phyloP scores from a whole-genome alignment of 768 basidiomycete species.

The Lanmaoa pseudosensibilis region DNA sequence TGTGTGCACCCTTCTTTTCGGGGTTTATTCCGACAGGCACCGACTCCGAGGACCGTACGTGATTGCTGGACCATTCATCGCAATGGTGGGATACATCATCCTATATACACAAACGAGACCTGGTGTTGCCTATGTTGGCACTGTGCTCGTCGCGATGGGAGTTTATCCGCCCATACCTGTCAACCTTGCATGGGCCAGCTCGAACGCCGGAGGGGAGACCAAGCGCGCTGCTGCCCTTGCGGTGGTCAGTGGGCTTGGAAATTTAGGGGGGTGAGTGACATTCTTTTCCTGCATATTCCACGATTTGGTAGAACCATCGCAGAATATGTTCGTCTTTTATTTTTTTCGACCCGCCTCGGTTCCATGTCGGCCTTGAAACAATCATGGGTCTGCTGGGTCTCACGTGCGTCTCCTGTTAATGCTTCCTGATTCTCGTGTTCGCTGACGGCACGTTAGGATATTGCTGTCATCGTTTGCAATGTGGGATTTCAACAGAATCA shows the following conservation, averaged over 20 bases:
- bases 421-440: slow-evolving; percentile 20
- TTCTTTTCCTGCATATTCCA: slow-evolving; percentile 8
- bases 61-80: slow-evolving; percentile 37
- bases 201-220: slow-evolving; percentile 54
- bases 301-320: neutral
- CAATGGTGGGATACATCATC: slow-evolving; percentile 50
- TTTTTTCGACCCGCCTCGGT: slow-evolving; percentile 40
- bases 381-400: slow-evolving; percentile 28
- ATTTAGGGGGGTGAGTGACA: slow-evolving; percentile 47
- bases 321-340: slow-evolving; percentile 44
- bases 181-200: slow-evolving; percentile 50
- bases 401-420: slow-evolving; percentile 17
- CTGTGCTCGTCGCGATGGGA: slow-evolving; percentile 49
- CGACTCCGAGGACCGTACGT: slow-evolving; percentile 48
- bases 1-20: slow-evolving; percentile 38
- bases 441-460: slow-evolving; percentile 35
- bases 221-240: slow-evolving; percentile 51
- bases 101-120: slow-evolving; percentile 35
- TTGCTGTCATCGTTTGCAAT: slow-evolving; percentile 40
- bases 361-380: slow-evolving; percentile 33
- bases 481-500: slow-evolving; percentile 47
- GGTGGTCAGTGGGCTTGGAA: slow-evolving; percentile 54
- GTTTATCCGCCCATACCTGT: slow-evolving; percentile 47
- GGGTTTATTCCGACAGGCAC: slow-evolving; percentile 43
- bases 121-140: slow-evolving; percentile 40